A percentile compares a stretch with the other conserved stretches of the same genome.
Conservation (phyloP, 495 filamentous ascomycete species). For the Neurospora pannonica region DNA sequence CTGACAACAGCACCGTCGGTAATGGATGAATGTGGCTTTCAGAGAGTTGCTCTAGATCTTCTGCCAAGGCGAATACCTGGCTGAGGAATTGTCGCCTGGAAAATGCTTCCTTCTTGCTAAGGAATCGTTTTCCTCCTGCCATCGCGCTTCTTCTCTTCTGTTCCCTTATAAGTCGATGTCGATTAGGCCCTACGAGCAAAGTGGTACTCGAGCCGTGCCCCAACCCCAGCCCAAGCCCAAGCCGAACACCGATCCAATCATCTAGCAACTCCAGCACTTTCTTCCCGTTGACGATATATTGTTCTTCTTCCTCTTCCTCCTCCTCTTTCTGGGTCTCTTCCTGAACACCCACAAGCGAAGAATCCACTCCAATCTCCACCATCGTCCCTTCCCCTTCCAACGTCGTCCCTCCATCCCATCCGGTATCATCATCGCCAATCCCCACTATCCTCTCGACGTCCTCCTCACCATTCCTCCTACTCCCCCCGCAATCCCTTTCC, state of each 20-base stretch:
- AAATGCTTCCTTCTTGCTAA: background rate
- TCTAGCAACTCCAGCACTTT: background rate
- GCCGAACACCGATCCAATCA: background rate
- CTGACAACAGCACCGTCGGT: constrained; percentile 14
- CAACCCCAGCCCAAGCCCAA: background rate
- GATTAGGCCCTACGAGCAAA: background rate
- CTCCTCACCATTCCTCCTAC: background rate
- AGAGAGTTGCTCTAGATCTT: constrained; percentile 18
- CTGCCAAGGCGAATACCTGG: constrained; percentile 11
- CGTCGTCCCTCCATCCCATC: background rate
- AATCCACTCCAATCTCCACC: background rate
- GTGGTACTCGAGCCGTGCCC: background rate
- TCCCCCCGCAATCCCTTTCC: too few relatives aligned
- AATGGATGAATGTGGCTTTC: constrained; percentile 13
- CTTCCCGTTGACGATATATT: background rate
- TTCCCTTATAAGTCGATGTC: background rate
- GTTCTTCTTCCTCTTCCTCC: background rate
- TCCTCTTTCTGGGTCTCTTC: background rate
- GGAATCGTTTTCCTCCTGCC: background rate
- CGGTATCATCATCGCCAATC: background rate
- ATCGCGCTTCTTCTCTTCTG: background rate
- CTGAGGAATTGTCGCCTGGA: constrained; percentile 7
- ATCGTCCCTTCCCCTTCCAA: background rate
- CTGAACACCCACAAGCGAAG: background rate
- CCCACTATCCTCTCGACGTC: background rate